Percentiles rank a stretch among this genome's conserved stretches.
phyloP scores from a whole-genome alignment of 352 stramenopile species.

The Globisporangium spiculum region DNA sequence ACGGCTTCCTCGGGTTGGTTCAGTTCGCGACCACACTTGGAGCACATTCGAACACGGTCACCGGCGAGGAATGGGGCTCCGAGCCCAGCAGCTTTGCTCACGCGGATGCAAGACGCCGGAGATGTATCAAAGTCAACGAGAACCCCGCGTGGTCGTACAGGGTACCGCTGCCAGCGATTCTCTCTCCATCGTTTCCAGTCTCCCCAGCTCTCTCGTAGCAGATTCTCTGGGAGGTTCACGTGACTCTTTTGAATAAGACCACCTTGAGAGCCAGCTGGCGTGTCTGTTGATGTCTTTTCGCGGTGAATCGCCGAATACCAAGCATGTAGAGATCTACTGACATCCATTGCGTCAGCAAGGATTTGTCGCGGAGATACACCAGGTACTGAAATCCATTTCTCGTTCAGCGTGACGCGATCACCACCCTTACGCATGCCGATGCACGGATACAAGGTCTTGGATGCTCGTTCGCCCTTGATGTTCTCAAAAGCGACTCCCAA shows the following conservation, averaged over 20 bases:
- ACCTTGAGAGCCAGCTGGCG: constrained; percentile 6
- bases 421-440: constrained; percentile 95
- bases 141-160: constrained; percentile 82
- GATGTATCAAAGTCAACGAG: constrained; percentile 94
- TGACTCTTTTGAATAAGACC: constrained; percentile 7
- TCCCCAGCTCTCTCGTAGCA: constrained; percentile 73
- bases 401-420: constrained; percentile 94
- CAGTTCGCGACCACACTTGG: constrained; percentile 92
- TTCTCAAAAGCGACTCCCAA: constrained; percentile 97
- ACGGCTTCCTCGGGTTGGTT: constrained; percentile 96
- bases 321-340: constrained; percentile 86
- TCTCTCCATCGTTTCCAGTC: constrained; percentile 86
- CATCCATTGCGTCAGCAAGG: constrained; percentile 84
- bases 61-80: constrained; percentile 88
- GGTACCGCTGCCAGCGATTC: constrained; percentile 80
- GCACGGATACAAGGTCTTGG: constrained; percentile 93
- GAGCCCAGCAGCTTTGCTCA: constrained; percentile 89
- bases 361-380: constrained; percentile 70
- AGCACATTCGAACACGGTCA: constrained; percentile 92
- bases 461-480: constrained; percentile 79
- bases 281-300: constrained; percentile 18
- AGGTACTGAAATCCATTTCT: constrained; percentile 92
- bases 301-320: constrained; percentile 69
- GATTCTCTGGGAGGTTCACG: constrained; percentile 47
- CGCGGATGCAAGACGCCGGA: constrained; percentile 80